These are phyloP conservation scores for Mucor irregularis DNA, from an alignment of 371 early-diverging fungal genomes.

Conservation along the genomic window DNA sequence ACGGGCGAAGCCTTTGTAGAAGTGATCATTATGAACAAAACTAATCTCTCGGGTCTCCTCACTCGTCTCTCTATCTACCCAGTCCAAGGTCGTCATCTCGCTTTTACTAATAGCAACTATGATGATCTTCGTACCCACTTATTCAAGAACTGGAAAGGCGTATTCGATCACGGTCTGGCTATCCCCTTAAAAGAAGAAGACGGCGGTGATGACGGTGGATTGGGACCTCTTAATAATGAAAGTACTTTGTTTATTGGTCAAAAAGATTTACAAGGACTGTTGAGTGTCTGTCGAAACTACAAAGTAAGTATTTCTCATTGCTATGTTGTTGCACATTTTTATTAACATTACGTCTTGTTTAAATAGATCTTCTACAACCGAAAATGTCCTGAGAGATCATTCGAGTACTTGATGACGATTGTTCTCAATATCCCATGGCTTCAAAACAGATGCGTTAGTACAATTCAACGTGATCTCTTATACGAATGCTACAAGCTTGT, in stretches of 20 bases:
- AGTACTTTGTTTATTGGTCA: constrained; percentile 14
- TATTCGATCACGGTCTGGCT: constrained; percentile 9
- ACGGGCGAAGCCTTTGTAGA: constrained; percentile 11
- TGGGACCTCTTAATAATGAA: not conserved
- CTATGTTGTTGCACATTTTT: not conserved
- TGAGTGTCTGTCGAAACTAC: constrained; percentile 17
- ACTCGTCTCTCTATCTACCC: not conserved
- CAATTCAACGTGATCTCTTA: constrained; percentile 20
- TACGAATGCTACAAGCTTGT: constrained; percentile 27
- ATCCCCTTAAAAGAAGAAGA: not conserved
- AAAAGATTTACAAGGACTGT: constrained; percentile 15
- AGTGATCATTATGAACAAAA: not conserved
- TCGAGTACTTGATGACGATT: constrained; percentile 18
- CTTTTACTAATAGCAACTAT: not conserved
- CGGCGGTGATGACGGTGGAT: not conserved
- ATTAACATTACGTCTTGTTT: not conserved
- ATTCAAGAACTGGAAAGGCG: constrained; percentile 12
- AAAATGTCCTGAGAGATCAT: constrained; percentile 24
- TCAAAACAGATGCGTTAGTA: constrained; percentile 12
- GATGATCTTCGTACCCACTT: constrained; percentile 13
- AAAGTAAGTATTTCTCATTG: constrained; percentile 10
- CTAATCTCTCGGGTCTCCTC: not conserved
- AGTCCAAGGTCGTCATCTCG: constrained; percentile 12
- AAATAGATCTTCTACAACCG: constrained; percentile 18
- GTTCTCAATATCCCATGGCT: constrained; percentile 22